Evolutionary conservation across 768 basidiomycete genomes (phyloP), one percentile per base, ranked within the genome.

Genomic region (Russula sp.): DNA sequence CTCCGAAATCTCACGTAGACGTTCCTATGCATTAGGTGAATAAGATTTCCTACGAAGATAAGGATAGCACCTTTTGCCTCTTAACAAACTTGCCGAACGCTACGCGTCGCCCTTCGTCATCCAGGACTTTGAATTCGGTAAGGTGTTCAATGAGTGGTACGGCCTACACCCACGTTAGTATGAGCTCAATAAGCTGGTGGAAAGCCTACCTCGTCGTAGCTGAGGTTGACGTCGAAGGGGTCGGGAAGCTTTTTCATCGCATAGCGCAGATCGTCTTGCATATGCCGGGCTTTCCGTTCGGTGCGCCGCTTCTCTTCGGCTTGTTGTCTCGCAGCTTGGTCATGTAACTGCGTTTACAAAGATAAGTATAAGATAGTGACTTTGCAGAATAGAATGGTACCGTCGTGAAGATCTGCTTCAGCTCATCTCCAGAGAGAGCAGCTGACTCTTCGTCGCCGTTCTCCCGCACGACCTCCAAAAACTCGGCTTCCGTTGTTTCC

Each of bases 251-350:
- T 96, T 76, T 91, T 94, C 67, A 98, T 79, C 0, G 95, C 97
- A 75, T 98, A 97, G 6, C 97, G 87, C 42, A 99, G 79, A 71
- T 98, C 97, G 74, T 99, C 97, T 70, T 97, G 92, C 65, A 93
- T 75, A 73, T 96, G 90, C 32, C 95, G 82, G 62, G 88, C 85
- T 69, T 82, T 86, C 61, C 94, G 82, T 74, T 98, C 97, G 0
- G 85, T 76, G 40, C 93, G 83, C n/a, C 87, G 80, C 72, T 85
- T 91, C 73, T 98, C 97, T 16, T 94, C 91, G 2, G 88, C 88
- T 40, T 89, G 87, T 65, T 86, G 86, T 73, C 85, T 88, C 47
- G 84, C 63, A 13, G 88, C 88, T 59, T 80, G 79, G 8, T 85
- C 84, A 57, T 84, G 88, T 22, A 98, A 71, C 94, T 97, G 68